Evolutionary conservation across 2,329 filamentous ascomycete genomes (phyloP), one percentile per base, ranked within the genome.

Genomic region (Penicillium expansum): DNA sequence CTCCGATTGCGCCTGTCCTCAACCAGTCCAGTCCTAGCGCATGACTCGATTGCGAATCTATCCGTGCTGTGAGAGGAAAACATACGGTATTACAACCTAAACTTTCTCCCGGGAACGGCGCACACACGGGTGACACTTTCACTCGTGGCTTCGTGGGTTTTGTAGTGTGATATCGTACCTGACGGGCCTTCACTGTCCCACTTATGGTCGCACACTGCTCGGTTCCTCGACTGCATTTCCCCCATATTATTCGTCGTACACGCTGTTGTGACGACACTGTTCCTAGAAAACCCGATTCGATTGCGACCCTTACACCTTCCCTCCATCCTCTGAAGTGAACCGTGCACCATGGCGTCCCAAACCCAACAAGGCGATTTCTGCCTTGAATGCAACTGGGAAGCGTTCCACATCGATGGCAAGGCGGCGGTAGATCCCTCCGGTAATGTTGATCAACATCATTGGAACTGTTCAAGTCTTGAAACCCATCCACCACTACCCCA

Each of bases 321-420:
- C 20, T 50, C 38, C 42, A 37, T 44, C 50, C 48, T 43, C 43
- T 56, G 33, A 55, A 47, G 52, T 53, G 54, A 52, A 49, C 50
- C 49, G 53, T 61, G 18, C 63, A 67, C 55, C 53, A 75, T 74
- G 73, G 62, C 67, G 49, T 64, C 69, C 53, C 69, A 71, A 60
- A 56, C 66, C 47, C 66, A 67, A 52, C 61, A 62, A 42, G 67
- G 69, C 48, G 68, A 72, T 52, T 75, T 72, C 60, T 77, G 75
- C 59, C 69, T 77, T 24, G 74, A 75, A 63, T 77, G 74, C 57
- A 73, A 74, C 43, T 77, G 74, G 74, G 71, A 76, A 47, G 63
- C 67, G 4, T 72, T 76, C 38, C 68, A 73, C 58, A 69, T 75
- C 38, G 69, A 72, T 55, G 66, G 67, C 8, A 69, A 70, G 59